phyloP scores from a whole-genome alignment of 768 basidiomycete genomes.

The Pleurotus salmoneostramineus region DNA sequence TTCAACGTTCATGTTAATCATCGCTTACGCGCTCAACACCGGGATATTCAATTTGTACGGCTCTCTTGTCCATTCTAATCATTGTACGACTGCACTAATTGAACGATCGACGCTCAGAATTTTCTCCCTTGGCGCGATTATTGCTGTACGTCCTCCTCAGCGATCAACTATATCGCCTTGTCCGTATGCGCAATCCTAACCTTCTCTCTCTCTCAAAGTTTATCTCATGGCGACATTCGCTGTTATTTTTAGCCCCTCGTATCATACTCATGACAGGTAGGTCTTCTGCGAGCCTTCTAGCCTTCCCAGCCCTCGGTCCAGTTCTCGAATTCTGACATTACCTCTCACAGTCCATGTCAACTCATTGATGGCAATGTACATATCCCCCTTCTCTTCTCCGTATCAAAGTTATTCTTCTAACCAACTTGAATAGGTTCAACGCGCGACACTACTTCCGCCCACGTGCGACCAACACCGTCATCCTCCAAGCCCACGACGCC shows the following conservation, averaged over 20 bases:
- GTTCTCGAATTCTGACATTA: background rate
- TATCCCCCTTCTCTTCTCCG: background rate
- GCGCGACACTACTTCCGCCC: background rate
- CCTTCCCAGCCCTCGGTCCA: too few species aligned
- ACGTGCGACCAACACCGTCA: background rate
- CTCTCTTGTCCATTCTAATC: background rate
- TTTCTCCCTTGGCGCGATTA: background rate
- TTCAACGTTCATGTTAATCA: background rate
- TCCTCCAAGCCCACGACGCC: constrained; percentile 2
- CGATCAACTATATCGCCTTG: too few species aligned
- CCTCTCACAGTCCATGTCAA: constrained; percentile 1
- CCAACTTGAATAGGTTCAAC: background rate
- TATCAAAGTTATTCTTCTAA: background rate
- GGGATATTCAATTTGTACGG: constrained; percentile 3
- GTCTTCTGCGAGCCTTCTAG: background rate
- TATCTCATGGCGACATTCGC: background rate
- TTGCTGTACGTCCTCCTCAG: background rate
- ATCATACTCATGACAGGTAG: constrained; percentile 2
- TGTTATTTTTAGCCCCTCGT: background rate
- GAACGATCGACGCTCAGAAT: background rate
- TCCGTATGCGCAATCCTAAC: background rate
- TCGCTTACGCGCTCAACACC: constrained; percentile 4
- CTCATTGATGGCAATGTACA: background rate
- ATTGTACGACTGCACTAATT: background rate
- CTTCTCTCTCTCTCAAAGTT: background rate